These are phyloP conservation scores for Cystofilobasidium ferigula DNA, from an alignment of 768 basidiomycete genomes.

Conservation along the genomic window DNA sequence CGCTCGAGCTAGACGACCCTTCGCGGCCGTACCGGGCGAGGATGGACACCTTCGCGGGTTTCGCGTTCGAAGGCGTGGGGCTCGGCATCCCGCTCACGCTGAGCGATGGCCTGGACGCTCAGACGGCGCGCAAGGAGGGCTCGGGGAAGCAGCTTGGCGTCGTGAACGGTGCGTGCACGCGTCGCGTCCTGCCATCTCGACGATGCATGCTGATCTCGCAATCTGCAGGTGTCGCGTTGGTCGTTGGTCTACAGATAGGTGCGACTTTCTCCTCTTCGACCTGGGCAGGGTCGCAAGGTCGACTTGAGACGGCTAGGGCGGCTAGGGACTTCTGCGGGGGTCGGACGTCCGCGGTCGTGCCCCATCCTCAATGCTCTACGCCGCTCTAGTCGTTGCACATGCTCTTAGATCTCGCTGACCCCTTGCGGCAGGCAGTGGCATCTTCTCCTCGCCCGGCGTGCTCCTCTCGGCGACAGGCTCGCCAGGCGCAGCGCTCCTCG, in stretches of 20 bases:
- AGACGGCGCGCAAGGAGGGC: not conserved
- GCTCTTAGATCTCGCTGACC: too few species aligned
- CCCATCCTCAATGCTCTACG: too few species aligned
- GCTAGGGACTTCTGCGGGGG: too few species aligned
- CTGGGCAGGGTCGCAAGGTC: not conserved
- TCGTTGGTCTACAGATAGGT: conserved; percentile 23
- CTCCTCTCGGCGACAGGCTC: not conserved
- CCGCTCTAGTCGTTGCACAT: too few species aligned
- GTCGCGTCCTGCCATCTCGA: not conserved
- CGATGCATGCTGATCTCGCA: not conserved
- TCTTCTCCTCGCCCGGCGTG: conserved; percentile 17
- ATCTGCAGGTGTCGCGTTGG: conserved; percentile 13
- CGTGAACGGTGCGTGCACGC: conserved; percentile 12
- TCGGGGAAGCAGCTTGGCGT: conserved; percentile 8
- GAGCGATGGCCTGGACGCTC: not conserved
- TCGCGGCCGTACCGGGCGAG: not conserved
- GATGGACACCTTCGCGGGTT: not conserved
- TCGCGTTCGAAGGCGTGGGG: conserved; percentile 1
- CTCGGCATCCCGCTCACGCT: conserved; percentile 5
- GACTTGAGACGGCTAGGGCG: too few species aligned
- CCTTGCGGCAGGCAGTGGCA: conserved; percentile 1
- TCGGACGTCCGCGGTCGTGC: too few species aligned
- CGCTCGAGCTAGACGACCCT: not conserved
- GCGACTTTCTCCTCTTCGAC: not conserved
- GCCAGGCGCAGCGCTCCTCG: conserved; percentile 13